Base-by-base conservation (phyloP, 164 flowering plant genomes). In the Hamamelis virginiana region DNA sequence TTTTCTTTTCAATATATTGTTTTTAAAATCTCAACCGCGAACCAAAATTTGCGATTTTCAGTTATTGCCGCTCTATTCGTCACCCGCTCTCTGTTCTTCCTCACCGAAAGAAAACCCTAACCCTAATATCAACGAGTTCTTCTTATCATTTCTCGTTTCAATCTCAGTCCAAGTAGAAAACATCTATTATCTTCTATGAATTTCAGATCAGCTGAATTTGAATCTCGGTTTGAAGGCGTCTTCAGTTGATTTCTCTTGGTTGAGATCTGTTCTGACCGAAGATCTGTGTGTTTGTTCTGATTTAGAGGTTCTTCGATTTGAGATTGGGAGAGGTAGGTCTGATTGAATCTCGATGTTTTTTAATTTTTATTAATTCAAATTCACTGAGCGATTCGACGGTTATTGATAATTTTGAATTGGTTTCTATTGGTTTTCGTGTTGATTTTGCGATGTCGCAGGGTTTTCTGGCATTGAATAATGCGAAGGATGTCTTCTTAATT, bases 21-120 rank as follows among this genome's bases (percentile, higher is more conserved):
- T 41, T 70, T 55, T 23, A 43, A 72, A 77, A 72, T 70, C 72
- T 72, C 41, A 68, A 72, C 82, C 80, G 82, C 81, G 78, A 79
- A 80, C 70, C 53, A 63, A 59, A 62, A 66, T 61, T 76, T 68
- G 74, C 76, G 59, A 76, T 77, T 60, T 78, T 71, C 69, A 23
- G 76, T 67, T 28, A 59, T 79, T 79, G 79, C 80, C 80, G 82
- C 83, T 65, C 64, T 55, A 26, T 57, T 33, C 41, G 41, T 33
- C 41, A 33, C 41, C 41, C 41, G 6, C 41, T 6, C 6, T 33
- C 41, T 33, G 41, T 33, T 33, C 41, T 33, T 33, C 41, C 41
- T 2, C 4, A 33, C 16, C 18, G 58, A 27, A 22, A 13, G 9
- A 16, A 75, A 72, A 70, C 76, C 72, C 75, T 73, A 73, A 25